A percentile compares a stretch with the other conserved stretches of the same genome.
These are phyloP conservation scores for Ceratocystis cubensis DNA, from an alignment of 2,329 filamentous ascomycete species.

Conservation along the genomic window DNA sequence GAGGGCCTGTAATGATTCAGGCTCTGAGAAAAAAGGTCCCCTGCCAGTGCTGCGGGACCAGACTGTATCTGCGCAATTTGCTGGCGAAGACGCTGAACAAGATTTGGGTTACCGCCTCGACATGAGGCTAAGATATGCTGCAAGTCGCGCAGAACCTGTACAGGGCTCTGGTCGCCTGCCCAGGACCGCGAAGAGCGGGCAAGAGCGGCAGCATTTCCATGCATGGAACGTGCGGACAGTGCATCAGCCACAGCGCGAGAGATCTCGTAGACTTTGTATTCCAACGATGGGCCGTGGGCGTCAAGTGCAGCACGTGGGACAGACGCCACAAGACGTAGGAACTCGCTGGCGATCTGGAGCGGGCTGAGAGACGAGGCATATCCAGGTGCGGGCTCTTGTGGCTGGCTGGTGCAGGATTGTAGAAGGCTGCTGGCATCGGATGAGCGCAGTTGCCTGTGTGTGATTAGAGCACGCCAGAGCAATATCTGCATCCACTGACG, in stretches of 20 bases:
- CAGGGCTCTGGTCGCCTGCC: slow-evolving; percentile 24
- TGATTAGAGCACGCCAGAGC: slow-evolving; percentile 33
- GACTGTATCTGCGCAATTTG: slow-evolving; percentile 24
- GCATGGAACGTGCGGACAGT: slow-evolving; percentile 24
- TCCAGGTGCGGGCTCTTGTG: background rate
- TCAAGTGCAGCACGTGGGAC: slow-evolving; percentile 37
- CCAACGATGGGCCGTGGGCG: slow-evolving; percentile 38
- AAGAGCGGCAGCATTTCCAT: background rate
- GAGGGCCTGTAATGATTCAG: background rate
- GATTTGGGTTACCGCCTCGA: slow-evolving; percentile 32
- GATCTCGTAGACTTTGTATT: slow-evolving; percentile 38
- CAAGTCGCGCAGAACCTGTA: slow-evolving; percentile 30
- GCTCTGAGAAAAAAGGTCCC: background rate
- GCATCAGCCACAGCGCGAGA: slow-evolving; percentile 35
- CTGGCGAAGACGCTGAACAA: slow-evolving; percentile 29
- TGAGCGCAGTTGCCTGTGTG: slow-evolving; percentile 26
- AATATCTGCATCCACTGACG: slow-evolving; percentile 40
- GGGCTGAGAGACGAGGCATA: slow-evolving; percentile 27
- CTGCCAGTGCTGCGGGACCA: background rate
- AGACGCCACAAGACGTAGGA: slow-evolving; percentile 32
- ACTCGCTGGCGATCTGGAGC: slow-evolving; percentile 35
- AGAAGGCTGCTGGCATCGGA: background rate
- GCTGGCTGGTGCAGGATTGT: background rate
- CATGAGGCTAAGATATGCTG: slow-evolving; percentile 32
- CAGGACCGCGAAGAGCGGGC: background rate